Evolutionary conservation across 1,284 basidiomycete species (phyloP).

Genomic region (Mycena citricolor): DNA sequence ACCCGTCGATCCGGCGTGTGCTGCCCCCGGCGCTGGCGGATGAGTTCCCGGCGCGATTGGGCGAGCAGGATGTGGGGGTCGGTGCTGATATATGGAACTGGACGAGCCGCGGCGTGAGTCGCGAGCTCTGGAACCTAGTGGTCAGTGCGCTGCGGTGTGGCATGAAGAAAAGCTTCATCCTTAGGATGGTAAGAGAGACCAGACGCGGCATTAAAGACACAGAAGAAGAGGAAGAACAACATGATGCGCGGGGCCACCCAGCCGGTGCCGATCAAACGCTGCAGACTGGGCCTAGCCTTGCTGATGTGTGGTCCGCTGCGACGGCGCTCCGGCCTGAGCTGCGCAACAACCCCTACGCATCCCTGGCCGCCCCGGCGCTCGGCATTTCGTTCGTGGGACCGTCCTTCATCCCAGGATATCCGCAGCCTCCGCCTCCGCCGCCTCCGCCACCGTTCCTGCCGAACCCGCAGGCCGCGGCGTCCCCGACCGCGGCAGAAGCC

Average conservation of each 20-base stretch:
- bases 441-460: conserved; percentile 3
- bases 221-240: conserved; percentile 27
- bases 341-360: conserved; percentile 20
- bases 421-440: neutral
- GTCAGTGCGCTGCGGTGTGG: conserved; percentile 53
- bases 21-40: conserved; percentile 64
- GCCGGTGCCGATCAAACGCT: neutral
- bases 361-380: conserved; percentile 11
- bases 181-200: conserved; percentile 54
- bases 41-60: conserved; percentile 65
- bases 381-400: no score
- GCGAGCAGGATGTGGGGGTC: conserved; percentile 55
- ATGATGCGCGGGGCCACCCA: conserved; percentile 9
- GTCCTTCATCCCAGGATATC: neutral
- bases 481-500: conserved; percentile 2
- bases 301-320: neutral
- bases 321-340: conserved; percentile 6
- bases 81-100: conserved; percentile 67
- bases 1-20: conserved; percentile 63
- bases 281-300: conserved; percentile 1
- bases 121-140: conserved; percentile 68
- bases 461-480: conserved; percentile 38
- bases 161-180: conserved; percentile 55
- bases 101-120: conserved; percentile 66
- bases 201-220: conserved; percentile 44